phyloP scores from a whole-genome alignment of 352 stramenopile species.

The Globisporangium cystogenes region DNA sequence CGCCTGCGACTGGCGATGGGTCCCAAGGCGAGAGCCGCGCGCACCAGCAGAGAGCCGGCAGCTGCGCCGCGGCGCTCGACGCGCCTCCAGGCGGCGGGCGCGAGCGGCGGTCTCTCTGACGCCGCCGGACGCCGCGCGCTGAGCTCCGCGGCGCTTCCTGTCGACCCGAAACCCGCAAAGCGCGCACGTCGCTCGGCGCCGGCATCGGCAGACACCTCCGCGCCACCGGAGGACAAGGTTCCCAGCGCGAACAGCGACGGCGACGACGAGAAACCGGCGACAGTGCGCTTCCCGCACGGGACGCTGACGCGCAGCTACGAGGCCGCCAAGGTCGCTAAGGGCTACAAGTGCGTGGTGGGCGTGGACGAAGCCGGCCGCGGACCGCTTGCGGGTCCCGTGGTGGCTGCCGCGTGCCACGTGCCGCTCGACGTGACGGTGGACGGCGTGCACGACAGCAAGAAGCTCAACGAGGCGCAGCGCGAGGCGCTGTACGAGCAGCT shows the following conservation, averaged over 20 bases:
- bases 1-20: too few species aligned
- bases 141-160: background rate
- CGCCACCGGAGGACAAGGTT: background rate
- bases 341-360: constrained; percentile 83
- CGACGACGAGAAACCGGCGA: background rate
- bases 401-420: constrained; percentile 69
- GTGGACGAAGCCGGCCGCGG: constrained; percentile 96
- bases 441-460: constrained; percentile 95
- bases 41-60: background rate
- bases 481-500: constrained; percentile 90
- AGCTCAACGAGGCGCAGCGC: constrained; percentile 92
- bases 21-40: too few species aligned
- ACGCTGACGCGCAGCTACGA: constrained; percentile 61
- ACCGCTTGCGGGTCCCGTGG: constrained; percentile 90
- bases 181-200: background rate
- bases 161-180: background rate
- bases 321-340: constrained; percentile 35
- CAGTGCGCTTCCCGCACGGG: constrained; percentile 31
- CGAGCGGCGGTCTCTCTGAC: background rate
- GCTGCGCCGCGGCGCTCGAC: background rate
- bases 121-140: background rate
- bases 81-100: background rate
- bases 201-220: background rate
- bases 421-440: constrained; percentile 73
- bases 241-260: background rate